These are phyloP conservation scores for Leishmania arabica DNA, from an alignment of 208 protist genomes.

Conservation along the genomic window DNA sequence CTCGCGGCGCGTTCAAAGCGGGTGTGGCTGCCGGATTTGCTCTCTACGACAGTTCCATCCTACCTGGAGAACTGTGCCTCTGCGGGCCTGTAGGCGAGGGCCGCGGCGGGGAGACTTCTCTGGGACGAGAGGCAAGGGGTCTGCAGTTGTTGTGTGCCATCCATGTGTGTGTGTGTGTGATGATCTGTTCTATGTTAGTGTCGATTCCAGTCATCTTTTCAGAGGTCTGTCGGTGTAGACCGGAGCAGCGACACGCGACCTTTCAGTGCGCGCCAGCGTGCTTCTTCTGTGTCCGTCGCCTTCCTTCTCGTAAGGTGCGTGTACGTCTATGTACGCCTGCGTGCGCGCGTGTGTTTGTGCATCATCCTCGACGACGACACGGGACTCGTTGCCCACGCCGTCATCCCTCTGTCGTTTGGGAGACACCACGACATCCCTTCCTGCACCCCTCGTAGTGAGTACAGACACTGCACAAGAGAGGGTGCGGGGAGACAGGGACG, in stretches of 20 bases:
- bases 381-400: too few species aligned
- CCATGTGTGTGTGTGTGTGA: constrained; percentile 1
- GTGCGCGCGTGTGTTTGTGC: not conserved
- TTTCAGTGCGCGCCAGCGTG: not conserved
- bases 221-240: not conserved
- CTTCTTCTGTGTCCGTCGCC: not conserved
- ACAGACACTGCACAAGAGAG: not conserved
- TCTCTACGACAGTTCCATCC: constrained; percentile 13
- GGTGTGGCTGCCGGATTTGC: constrained; percentile 26
- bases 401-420: not conserved
- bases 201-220: too few species aligned
- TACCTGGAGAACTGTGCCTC: constrained; percentile 32
- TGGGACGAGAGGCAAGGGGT: not conserved
- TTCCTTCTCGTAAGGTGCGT: not conserved
- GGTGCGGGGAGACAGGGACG: not conserved
- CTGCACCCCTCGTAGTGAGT: too few species aligned
- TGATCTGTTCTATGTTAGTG: not conserved
- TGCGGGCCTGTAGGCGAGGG: constrained; percentile 3
- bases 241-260: not conserved
- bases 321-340: not conserved
- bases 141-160: not conserved
- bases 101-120: not conserved
- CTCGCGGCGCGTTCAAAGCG: constrained; percentile 28
- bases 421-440: not conserved
- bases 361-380: too few species aligned